Conservation (phyloP, 495 filamentous ascomycete species). For the Achaetomiella virescens region DNA sequence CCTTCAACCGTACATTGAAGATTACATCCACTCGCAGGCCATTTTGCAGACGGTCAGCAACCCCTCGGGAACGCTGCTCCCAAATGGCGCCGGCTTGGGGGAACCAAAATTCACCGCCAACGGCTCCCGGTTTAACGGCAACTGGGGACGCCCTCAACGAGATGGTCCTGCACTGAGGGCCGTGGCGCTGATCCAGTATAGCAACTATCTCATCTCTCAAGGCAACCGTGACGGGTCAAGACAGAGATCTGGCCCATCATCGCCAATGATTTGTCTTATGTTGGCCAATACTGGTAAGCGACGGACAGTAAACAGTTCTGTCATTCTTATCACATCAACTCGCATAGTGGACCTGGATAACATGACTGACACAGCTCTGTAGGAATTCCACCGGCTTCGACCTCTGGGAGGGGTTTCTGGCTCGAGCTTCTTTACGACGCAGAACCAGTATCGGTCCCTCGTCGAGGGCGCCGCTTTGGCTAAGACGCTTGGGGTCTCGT, state of each 20-base stretch:
- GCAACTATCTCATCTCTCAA: constrained; percentile 37
- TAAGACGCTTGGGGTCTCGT: constrained; percentile 31
- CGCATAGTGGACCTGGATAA: neutral
- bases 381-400: constrained; percentile 56
- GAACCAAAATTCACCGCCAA: constrained; percentile 47
- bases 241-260: constrained; percentile 53
- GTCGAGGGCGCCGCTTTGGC: constrained; percentile 54
- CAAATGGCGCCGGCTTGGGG: constrained; percentile 42
- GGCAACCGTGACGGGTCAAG: constrained; percentile 32
- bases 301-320: too few relatives aligned
- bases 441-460: constrained; percentile 41
- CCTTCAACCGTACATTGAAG: constrained; percentile 47
- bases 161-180: constrained; percentile 64
- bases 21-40: constrained; percentile 52
- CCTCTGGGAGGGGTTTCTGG: constrained; percentile 62
- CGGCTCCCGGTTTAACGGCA: constrained; percentile 21
- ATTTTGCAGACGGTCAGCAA: constrained; percentile 52
- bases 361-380: neutral
- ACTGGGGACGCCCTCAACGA: constrained; percentile 51
- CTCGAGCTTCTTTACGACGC: constrained; percentile 49
- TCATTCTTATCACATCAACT: too few relatives aligned
- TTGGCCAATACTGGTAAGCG: constrained; percentile 58
- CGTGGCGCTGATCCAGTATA: constrained; percentile 44
- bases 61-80: constrained; percentile 47
- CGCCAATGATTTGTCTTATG: constrained; percentile 57